Conservation (phyloP, 2,329 filamentous ascomycete species). For the Ceratocystis cubensis region DNA sequence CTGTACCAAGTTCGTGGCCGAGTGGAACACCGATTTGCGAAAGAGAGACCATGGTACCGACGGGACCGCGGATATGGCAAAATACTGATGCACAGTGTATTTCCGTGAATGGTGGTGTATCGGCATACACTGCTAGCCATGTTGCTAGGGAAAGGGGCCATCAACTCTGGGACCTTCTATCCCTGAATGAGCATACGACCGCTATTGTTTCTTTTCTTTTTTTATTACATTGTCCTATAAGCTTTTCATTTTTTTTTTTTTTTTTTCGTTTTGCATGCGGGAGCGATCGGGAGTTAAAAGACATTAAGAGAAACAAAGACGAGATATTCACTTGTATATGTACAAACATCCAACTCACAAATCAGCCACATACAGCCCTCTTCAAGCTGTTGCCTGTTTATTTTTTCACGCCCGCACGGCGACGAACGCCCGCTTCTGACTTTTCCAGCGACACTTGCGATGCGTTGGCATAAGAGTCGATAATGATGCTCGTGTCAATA, state of each 20-base stretch:
- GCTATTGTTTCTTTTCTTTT: no score
- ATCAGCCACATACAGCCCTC: background rate
- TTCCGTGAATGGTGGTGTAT: background rate
- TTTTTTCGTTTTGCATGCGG: no score
- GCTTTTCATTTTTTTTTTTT: no score
- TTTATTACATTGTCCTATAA: no score
- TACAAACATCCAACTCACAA: background rate
- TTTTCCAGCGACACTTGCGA: slow-evolving; percentile 18
- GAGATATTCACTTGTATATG: background rate
- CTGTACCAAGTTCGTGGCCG: slow-evolving; percentile 9
- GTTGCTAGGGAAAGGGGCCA: no score
- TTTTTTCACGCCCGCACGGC: slow-evolving; percentile 17
- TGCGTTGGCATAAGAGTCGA: slow-evolving; percentile 18
- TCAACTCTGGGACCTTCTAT: no score
- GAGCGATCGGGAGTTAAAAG: no score
- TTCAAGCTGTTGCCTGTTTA: background rate
- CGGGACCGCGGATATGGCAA: background rate
- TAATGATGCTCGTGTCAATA: slow-evolving; percentile 20
- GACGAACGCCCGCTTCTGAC: slow-evolving; percentile 15
- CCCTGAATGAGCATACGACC: no score
- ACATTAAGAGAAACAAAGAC: no score
- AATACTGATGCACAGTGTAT: no score
- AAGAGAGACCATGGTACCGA: background rate
- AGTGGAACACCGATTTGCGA: background rate
- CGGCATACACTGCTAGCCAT: background rate